phyloP scores from a whole-genome alignment of 2,329 filamentous ascomycete species.

The Aspergillus carbonarius region DNA sequence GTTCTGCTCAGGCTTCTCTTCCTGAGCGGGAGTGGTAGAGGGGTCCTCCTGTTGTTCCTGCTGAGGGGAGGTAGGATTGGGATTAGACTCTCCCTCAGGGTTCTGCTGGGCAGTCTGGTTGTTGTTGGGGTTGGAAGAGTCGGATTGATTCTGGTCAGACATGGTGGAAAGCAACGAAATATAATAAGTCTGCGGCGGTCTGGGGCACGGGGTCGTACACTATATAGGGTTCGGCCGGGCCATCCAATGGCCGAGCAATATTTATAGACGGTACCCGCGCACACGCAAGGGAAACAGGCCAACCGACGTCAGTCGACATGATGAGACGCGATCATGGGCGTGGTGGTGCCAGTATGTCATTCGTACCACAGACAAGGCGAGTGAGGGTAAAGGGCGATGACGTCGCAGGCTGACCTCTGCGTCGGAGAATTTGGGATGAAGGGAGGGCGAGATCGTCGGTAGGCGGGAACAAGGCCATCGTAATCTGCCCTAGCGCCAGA shows the following conservation, averaged over 20 bases:
- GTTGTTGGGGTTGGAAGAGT: neutral
- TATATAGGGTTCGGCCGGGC: slow-evolving; percentile 5
- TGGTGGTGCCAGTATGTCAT: neutral
- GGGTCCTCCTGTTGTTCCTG: too few relatives aligned
- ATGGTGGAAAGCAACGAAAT: slow-evolving; percentile 19
- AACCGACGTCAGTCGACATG: neutral
- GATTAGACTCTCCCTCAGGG: slow-evolving; percentile 5
- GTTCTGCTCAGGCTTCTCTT: neutral
- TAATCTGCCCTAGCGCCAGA: neutral
- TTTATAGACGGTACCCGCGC: neutral
- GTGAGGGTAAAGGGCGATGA: neutral
- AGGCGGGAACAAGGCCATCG: neutral
- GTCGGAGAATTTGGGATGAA: neutral
- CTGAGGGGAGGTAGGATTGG: neutral
- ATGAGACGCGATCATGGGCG: neutral
- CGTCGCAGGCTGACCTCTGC: neutral
- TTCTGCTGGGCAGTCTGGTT: neutral
- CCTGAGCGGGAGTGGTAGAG: slow-evolving; percentile 7
- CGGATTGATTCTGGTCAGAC: slow-evolving; percentile 24
- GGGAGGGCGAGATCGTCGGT: neutral
- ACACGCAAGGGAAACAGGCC: neutral
- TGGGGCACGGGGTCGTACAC: slow-evolving; percentile 9
- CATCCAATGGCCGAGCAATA: neutral
- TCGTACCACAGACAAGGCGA: neutral
- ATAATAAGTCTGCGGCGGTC: neutral